Percentiles rank a stretch among this genome's conserved stretches.
Conservation (phyloP, 2,329 filamentous ascomycete genomes). For the Oidium heveae region DNA sequence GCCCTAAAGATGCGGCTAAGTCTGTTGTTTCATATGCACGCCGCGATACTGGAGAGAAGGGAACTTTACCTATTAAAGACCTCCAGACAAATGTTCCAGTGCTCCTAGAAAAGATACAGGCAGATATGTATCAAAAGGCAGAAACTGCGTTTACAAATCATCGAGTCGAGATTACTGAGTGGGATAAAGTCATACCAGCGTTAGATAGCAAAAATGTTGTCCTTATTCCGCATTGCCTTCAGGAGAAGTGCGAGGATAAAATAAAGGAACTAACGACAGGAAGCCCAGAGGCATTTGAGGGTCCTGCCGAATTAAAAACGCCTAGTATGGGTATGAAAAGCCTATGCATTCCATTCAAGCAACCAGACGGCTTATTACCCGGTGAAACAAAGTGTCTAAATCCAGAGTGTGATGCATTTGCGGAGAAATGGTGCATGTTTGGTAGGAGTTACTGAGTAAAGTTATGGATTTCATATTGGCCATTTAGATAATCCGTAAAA, state of each 20-base stretch:
- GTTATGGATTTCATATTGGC: background rate
- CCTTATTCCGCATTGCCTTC: constrained; percentile 73
- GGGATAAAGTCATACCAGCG: constrained; percentile 75
- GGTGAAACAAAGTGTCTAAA: constrained; percentile 81
- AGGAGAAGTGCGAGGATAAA: constrained; percentile 62
- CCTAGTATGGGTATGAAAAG: constrained; percentile 56
- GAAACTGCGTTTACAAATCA: constrained; percentile 57
- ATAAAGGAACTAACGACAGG: constrained; percentile 82
- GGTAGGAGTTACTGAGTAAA: constrained; percentile 30
- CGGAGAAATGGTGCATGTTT: constrained; percentile 82
- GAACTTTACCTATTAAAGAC: constrained; percentile 49
- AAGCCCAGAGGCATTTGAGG: constrained; percentile 30
- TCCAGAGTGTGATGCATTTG: constrained; percentile 53
- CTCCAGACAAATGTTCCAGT: constrained; percentile 48
- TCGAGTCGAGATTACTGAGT: constrained; percentile 57
- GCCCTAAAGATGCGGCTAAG: constrained; percentile 77
- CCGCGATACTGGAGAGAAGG: constrained; percentile 69
- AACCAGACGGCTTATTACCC: constrained; percentile 53
- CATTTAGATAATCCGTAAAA: no score
- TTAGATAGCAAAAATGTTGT: constrained; percentile 84
- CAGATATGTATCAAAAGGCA: constrained; percentile 50
- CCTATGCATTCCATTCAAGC: constrained; percentile 60
- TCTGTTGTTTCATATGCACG: constrained; percentile 65
- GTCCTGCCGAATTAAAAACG: constrained; percentile 21
- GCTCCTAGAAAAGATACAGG: constrained; percentile 74